phyloP scores from a whole-genome alignment of 768 basidiomycete genomes.

The Rossbeevera mucosa region DNA sequence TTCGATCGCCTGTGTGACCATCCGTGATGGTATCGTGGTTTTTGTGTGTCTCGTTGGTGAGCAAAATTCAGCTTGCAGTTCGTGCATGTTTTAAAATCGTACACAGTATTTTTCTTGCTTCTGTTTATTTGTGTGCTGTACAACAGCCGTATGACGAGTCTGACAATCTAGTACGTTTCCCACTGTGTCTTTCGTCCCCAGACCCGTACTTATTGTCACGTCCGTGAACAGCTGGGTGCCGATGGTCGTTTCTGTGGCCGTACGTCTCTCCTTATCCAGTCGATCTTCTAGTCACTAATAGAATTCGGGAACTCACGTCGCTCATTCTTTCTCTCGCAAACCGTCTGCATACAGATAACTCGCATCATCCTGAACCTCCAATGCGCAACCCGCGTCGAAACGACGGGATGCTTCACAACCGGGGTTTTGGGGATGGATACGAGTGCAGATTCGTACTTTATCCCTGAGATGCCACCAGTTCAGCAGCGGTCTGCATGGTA shows the following conservation, averaged over 20 bases:
- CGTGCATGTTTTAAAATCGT: neutral
- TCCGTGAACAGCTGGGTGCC: conserved; percentile 19
- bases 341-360: neutral
- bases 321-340: neutral
- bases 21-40: conserved; percentile 20
- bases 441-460: conserved; percentile 14
- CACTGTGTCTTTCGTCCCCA: neutral
- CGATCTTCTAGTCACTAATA: neutral
- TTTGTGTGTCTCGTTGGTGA: conserved; percentile 17
- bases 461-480: neutral
- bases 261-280: conserved; percentile 5
- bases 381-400: neutral
- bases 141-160: neutral
- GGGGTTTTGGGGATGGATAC: conserved; percentile 4
- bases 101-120: conserved; percentile 3
- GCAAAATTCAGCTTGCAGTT: neutral
- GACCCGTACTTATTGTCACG: neutral
- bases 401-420: neutral
- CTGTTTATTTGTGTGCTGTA: conserved; percentile 3
- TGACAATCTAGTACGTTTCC: conserved; percentile 14
- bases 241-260: conserved; percentile 12
- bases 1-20: conserved; percentile 16
- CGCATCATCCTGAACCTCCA: neutral
- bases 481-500: neutral
- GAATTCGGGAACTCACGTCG: neutral